Conservation (phyloP, 2,329 filamentous ascomycete genomes). For the Verticillium isaacii region DNA sequence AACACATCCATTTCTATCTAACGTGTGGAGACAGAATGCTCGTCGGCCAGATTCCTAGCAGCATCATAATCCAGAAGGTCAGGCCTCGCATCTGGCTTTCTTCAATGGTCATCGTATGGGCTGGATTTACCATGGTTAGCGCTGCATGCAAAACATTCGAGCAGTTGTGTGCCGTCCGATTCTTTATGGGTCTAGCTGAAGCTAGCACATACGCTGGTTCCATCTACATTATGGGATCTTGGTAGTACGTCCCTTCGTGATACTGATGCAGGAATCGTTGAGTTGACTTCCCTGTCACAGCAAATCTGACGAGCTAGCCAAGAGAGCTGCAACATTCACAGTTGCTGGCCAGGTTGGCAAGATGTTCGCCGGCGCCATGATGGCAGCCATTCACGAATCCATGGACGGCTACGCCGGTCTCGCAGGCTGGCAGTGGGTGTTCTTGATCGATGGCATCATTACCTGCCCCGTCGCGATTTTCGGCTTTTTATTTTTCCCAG, state of each 20-base stretch:
- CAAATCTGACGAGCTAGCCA: conserved; percentile 53
- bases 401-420: conserved; percentile 36
- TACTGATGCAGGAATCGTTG: not conserved
- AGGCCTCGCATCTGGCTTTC: conserved; percentile 43
- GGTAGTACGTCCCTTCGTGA: conserved; percentile 47
- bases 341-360: conserved; percentile 54
- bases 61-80: conserved; percentile 42
- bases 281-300: not conserved
- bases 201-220: conserved; percentile 34
- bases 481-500: conserved; percentile 44
- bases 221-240: conserved; percentile 41
- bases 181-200: conserved; percentile 32
- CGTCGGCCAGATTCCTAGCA: conserved; percentile 36
- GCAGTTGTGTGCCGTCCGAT: conserved; percentile 30
- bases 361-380: conserved; percentile 55
- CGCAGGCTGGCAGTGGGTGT: conserved; percentile 45
- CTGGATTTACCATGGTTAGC: conserved; percentile 32
- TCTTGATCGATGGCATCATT: conserved; percentile 42
- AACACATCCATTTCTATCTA: not conserved
- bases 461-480: conserved; percentile 47
- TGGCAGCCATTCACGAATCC: conserved; percentile 36
- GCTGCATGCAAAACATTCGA: conserved; percentile 23
- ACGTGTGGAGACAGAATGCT: not conserved
- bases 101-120: conserved; percentile 42
- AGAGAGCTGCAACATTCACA: conserved; percentile 59